Evolutionary conservation across 345 rosid genomes (phyloP).

Genomic region (Linum trigynum): DNA sequence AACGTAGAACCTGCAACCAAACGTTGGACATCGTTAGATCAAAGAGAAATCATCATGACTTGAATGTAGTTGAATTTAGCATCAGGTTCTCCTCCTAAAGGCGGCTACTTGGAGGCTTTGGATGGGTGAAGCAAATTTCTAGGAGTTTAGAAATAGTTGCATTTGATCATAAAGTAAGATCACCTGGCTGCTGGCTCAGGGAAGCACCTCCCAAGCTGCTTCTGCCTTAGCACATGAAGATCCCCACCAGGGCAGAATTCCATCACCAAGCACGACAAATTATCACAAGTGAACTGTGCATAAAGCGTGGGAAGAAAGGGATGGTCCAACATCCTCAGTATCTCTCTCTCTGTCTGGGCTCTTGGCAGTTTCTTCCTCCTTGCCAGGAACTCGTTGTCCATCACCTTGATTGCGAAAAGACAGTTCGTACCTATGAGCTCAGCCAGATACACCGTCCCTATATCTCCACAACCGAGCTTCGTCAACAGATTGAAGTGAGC

Average conservation of each 20-base stretch:
- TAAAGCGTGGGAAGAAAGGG: constrained; percentile 90
- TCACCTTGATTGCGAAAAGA: constrained; percentile 86
- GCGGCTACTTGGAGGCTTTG: too few species aligned
- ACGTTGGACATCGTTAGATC: too few species aligned
- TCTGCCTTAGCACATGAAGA: constrained; percentile 87
- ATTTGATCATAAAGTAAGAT: background rate
- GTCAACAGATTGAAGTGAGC: constrained; percentile 70
- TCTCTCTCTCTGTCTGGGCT: constrained; percentile 85
- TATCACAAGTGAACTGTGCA: constrained; percentile 73
- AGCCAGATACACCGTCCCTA: constrained; percentile 89
- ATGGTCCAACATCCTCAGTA: constrained; percentile 79
- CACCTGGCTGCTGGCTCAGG: constrained; percentile 86
- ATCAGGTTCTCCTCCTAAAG: too few species aligned
- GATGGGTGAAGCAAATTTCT: too few species aligned
- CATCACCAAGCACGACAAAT: constrained; percentile 82
- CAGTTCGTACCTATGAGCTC: constrained; percentile 65
- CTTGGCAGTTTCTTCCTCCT: constrained; percentile 86
- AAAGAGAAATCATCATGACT: too few species aligned
- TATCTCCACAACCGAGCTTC: constrained; percentile 96
- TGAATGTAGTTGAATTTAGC: too few species aligned
- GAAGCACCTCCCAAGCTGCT: constrained; percentile 68
- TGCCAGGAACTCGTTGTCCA: constrained; percentile 83
- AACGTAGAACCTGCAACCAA: constrained; percentile 58
- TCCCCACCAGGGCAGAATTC: constrained; percentile 99
- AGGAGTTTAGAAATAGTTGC: too few species aligned